Conservation (phyloP, 2,329 filamentous ascomycete genomes). For the Xylaria sp. region DNA sequence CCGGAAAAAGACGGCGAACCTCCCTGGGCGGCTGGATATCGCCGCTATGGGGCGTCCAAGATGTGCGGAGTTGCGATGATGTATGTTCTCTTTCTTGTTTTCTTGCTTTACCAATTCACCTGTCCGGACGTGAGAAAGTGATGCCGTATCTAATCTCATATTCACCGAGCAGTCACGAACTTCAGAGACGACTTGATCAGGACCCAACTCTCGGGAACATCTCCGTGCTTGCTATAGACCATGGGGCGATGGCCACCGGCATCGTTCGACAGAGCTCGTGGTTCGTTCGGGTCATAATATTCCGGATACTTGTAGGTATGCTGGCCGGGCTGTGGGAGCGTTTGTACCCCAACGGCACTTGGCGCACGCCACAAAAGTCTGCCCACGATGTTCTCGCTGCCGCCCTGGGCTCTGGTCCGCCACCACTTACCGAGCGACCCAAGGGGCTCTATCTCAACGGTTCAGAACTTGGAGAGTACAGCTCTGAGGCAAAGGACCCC, state of each 20-base stretch:
- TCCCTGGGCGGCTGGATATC: constrained; percentile 3
- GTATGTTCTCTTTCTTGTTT: not conserved
- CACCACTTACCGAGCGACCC: constrained; percentile 14
- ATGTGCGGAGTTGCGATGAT: constrained; percentile 9
- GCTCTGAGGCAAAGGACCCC: constrained; percentile 11
- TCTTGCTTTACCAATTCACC: not conserved
- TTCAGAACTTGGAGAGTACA: constrained; percentile 8
- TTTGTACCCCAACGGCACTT: constrained; percentile 10
- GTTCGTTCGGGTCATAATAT: constrained; percentile 4
- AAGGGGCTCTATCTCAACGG: constrained; percentile 17
- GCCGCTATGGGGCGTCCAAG: constrained; percentile 6
- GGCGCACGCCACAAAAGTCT: constrained; percentile 16
- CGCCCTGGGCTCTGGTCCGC: constrained; percentile 2
- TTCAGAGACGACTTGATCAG: constrained; percentile 9
- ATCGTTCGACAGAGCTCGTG: constrained; percentile 11
- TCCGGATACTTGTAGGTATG: constrained; percentile 2
- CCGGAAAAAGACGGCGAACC: not conserved
- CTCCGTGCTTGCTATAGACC: constrained; percentile 14
- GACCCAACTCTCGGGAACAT: constrained; percentile 11
- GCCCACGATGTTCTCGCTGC: constrained; percentile 14
- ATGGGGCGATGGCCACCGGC: constrained; percentile 10
- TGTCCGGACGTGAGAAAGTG: not conserved
- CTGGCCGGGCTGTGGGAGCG: not conserved
- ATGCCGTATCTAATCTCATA: not conserved
- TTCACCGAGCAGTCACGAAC: constrained; percentile 2